Evolutionary conservation across 1,284 basidiomycete species (phyloP), one percentile per base, ranked within the genome.

Genomic region (Phellopilus nigrolimitatus): DNA sequence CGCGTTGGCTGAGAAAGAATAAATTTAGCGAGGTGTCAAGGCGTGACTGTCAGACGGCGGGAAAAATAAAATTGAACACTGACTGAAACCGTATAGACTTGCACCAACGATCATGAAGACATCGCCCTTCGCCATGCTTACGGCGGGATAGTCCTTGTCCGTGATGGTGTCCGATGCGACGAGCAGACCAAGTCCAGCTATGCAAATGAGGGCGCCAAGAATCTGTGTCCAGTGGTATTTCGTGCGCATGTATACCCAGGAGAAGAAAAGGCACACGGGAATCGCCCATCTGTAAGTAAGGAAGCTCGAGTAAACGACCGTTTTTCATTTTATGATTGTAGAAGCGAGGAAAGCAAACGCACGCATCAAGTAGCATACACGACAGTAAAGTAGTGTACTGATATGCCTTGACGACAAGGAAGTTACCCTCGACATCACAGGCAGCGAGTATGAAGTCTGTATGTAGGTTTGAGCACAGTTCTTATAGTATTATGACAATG

Each of bases 381-480:
- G 89, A 91, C 34, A 93, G 70, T 1, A 93, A 69, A 55, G 88
- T 88, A 34, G 91, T 93, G 70, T 89, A 92, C 67, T 88, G 76
- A 64, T 89, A 93, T 8, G 91, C 89, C 65, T 88, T 88, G 51
- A 93, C 80, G 37, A 88, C 90, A 47, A 89, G 66, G 62, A 88
- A 93, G 64, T 93, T 92, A 28, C 82, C 90, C 64, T 91, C 88
- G 34, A 92, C 88, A 62, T 91, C 89, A 64, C 80, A 87, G n/a
- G 75, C 78, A 15, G 85, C 88, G 19, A 93, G 72, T 50, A 91
- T 73, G 56, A 88, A 67, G 64, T 92, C 88, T 90, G 46, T 6
- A 40, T n/a, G n/a, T n/a, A n/a, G n/a, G n/a, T n/a, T n/a, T n/a
- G n/a, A n/a, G n/a, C n/a, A n/a, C n/a, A n/a, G n/a, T n/a, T n/a